Conservation (phyloP, 2,329 filamentous ascomycete species). For the Neobulgaria alba region DNA sequence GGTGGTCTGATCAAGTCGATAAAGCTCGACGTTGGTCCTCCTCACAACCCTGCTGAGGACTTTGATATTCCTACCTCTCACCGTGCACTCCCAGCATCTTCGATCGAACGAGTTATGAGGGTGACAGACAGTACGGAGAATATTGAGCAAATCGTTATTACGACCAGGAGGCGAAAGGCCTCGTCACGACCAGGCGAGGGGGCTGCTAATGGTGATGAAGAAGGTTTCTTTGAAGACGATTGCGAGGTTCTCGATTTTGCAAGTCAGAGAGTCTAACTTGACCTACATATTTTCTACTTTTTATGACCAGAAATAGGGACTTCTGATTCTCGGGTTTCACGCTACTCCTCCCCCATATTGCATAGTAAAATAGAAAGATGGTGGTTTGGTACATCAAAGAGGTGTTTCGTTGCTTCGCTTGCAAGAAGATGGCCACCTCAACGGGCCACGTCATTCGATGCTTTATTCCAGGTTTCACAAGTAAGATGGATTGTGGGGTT, state of each 20-base stretch:
- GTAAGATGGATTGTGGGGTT: neutral
- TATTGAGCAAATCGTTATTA: slow-evolving; percentile 71
- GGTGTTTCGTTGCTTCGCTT: slow-evolving; percentile 8
- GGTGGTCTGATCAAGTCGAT: slow-evolving; percentile 44
- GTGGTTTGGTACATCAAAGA: slow-evolving; percentile 9
- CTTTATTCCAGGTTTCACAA: slow-evolving; percentile 2
- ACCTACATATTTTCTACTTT: slow-evolving; percentile 1
- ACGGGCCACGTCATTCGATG: slow-evolving; percentile 8
- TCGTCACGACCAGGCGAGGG: slow-evolving; percentile 38
- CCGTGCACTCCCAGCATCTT: slow-evolving; percentile 51
- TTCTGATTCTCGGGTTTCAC: neutral
- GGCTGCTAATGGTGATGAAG: slow-evolving; percentile 48
- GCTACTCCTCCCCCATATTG: slow-evolving; percentile 1
- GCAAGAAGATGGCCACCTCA: slow-evolving; percentile 11
- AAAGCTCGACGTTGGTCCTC: slow-evolving; percentile 45
- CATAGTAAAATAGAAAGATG: slow-evolving; percentile 8
- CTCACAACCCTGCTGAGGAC: slow-evolving; percentile 42
- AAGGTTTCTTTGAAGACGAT: slow-evolving; percentile 85
- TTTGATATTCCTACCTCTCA: slow-evolving; percentile 39
- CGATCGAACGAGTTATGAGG: slow-evolving; percentile 54
- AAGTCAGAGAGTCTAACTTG: slow-evolving; percentile 54
- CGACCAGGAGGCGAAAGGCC: slow-evolving; percentile 62
- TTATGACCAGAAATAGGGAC: no score
- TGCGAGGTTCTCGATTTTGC: slow-evolving; percentile 89
- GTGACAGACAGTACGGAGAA: slow-evolving; percentile 42